Conservation (phyloP, 2,329 filamentous ascomycete genomes). For the Xylariales sp. region DNA sequence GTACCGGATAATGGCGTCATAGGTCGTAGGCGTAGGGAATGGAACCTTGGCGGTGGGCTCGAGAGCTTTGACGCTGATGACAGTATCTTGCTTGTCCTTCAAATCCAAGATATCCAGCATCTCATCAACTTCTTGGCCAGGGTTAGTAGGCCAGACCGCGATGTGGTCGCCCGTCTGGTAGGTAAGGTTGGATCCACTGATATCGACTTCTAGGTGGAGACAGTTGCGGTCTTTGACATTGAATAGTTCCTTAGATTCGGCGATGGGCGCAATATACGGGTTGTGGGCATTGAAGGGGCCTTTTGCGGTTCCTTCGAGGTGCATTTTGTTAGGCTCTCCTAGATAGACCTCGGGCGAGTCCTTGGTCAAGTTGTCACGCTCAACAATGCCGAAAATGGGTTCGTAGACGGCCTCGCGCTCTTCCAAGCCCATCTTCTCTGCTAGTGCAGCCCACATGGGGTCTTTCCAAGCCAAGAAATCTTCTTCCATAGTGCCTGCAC, state of each 20-base stretch:
- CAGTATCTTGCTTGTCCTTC: constrained; percentile 78
- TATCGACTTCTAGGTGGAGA: constrained; percentile 93
- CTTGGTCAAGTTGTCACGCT: constrained; percentile 77
- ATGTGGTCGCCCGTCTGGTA: constrained; percentile 99
- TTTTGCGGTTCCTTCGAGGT: constrained; percentile 84
- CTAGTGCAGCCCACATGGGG: constrained; percentile 93
- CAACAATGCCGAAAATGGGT: constrained; percentile 85
- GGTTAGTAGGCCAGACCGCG: constrained; percentile 96
- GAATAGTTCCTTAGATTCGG: constrained; percentile 91
- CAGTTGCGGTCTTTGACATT: constrained; percentile 91
- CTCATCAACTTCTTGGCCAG: constrained; percentile 90
- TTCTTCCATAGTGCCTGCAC: constrained; percentile 99
- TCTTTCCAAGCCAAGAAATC: constrained; percentile 99
- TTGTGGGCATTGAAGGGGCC: constrained; percentile 97
- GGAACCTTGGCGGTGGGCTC: constrained; percentile 97
- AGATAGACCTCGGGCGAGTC: constrained; percentile 89
- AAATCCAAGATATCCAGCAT: constrained; percentile 85
- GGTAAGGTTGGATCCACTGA: constrained; percentile 86
- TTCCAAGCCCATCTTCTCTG: constrained; percentile 86
- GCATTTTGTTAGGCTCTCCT: constrained; percentile 95
- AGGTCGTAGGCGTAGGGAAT: constrained; percentile 96
- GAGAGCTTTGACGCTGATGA: constrained; percentile 89
- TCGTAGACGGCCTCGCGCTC: constrained; percentile 98
- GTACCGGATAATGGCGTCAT: constrained; percentile 91
- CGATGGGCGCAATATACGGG: constrained; percentile 94